A percentile compares a stretch with the other conserved stretches of the same genome.
Evolutionary conservation across 768 basidiomycete species (phyloP).

Genomic region (Mycena floridula): DNA sequence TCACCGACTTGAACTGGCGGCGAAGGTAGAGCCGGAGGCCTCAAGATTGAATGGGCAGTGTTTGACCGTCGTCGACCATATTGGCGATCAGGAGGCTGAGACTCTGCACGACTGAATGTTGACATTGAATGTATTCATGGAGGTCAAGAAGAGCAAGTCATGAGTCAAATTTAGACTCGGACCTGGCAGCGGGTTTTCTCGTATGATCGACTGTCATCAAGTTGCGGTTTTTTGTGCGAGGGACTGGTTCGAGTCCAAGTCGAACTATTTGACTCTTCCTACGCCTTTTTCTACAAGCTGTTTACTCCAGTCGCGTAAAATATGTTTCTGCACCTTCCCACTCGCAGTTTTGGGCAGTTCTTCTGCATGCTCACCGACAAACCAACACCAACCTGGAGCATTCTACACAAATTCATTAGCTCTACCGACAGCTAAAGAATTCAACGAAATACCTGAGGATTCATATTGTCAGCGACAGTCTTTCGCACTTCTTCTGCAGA

Average conservation of each 20-base stretch:
- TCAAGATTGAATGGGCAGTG: slow-evolving; percentile 62
- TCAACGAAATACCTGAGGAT: slow-evolving; percentile 57
- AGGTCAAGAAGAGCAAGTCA: no score
- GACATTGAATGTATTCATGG: no score
- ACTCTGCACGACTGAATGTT: slow-evolving; percentile 55
- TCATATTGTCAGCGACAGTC: slow-evolving; percentile 55
- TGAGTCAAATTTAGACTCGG: no score
- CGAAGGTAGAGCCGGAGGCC: slow-evolving; percentile 27
- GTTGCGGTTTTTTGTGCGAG: no score
- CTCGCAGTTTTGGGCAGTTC: slow-evolving; percentile 83
- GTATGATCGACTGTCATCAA: no score
- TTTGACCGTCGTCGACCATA: slow-evolving; percentile 65
- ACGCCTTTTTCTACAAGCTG: slow-evolving; percentile 40
- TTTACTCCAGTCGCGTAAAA: slow-evolving; percentile 64
- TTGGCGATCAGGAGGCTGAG: slow-evolving; percentile 50
- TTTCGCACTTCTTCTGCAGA: slow-evolving; percentile 48
- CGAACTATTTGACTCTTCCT: slow-evolving; percentile 24
- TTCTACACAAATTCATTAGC: slow-evolving; percentile 39
- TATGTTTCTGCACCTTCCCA: slow-evolving; percentile 82
- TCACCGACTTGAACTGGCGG: slow-evolving; percentile 57
- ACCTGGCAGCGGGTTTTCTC: no score
- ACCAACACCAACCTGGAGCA: slow-evolving; percentile 81
- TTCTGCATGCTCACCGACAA: slow-evolving; percentile 53
- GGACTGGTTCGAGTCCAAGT: no score
- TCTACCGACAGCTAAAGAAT: slow-evolving; percentile 2